Base-by-base conservation (phyloP, 305 asterid genomes). In the Withania somnifera region DNA sequence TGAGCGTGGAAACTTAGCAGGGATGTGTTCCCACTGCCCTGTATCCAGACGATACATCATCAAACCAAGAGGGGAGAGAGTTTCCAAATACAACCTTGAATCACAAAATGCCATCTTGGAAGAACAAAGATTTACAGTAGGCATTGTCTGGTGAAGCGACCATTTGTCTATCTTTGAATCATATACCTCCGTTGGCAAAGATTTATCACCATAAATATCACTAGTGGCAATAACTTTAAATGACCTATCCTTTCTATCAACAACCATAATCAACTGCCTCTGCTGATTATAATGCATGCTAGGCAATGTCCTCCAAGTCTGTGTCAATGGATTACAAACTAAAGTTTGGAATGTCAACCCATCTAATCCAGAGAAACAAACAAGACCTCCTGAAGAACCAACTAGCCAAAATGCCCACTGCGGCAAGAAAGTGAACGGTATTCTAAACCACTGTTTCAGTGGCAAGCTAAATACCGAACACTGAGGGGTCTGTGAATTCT, bases 101-200 rank as follows among this genome's bases (percentile, higher is more conserved):
- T 94, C 98, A 58, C 99, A 97, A 85, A 93, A 91, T 15, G 99
- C 99, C 97, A 97, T 97, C 85, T 97, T 97, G 22, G 98, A 92
- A 80, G 99, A 97, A 92, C 99, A 94, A n/a, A 93, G 93, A 86
- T 97, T 94, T 10, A 91, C 98, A 34, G 98, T 96, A 11, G 98
- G 99, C 95, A 96, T 94, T 28, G 95, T 93, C 85, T 93, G 94
- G 87, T 97, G 97, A 78, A 97, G 91, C 5, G 89, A 90, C 99
- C 99, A 97, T 82, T 83, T 90, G 86, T 91, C 90, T 17, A 86
- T 83, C 87, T 90, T 92, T 2, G 99, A 97, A 86, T 94, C 97
- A 63, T 97, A 94, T 51, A 97, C 98, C 89, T 97, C 99, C 0
- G 96, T 94, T 6, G 98, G 99, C 83, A 92, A 87, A 32, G 97